Percentiles rank a stretch among this genome's conserved stretches.
These are phyloP conservation scores for Neoboletus magnificus DNA, from an alignment of 768 basidiomycete genomes.

Conservation along the genomic window DNA sequence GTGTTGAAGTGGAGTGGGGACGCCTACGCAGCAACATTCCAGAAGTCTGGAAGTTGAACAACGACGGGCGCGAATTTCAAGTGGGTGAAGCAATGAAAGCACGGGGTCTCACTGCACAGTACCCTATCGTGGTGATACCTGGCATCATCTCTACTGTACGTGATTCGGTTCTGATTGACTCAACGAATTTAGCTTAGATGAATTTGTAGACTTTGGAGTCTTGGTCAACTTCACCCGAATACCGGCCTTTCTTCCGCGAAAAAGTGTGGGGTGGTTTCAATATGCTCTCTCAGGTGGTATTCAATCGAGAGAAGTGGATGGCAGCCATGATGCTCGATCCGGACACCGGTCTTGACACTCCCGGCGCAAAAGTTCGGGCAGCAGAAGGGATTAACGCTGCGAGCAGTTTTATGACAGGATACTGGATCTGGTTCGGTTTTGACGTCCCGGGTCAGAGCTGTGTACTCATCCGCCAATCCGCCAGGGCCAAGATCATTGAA, in stretches of 20 bases:
- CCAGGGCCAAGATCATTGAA: constrained; percentile 87
- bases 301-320: constrained; percentile 89
- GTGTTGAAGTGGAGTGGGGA: constrained; percentile 70
- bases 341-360: constrained; percentile 86
- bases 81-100: constrained; percentile 67
- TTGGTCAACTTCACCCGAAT: constrained; percentile 87
- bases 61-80: constrained; percentile 76
- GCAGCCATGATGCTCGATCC: constrained; percentile 88
- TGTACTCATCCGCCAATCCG: neutral
- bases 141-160: constrained; percentile 85
- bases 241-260: constrained; percentile 89
- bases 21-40: constrained; percentile 66
- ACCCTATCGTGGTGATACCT: constrained; percentile 85
- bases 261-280: constrained; percentile 76
- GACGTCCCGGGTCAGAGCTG: neutral
- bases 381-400: constrained; percentile 92
- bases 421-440: constrained; percentile 80
- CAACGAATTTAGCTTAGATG: neutral
- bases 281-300: constrained; percentile 80
- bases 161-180: neutral
- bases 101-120: constrained; percentile 61
- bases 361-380: constrained; percentile 80
- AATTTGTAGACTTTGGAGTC: constrained; percentile 73
- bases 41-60: constrained; percentile 78
- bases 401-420: constrained; percentile 82